Conservation (phyloP, 2,329 filamentous ascomycete genomes). For the Penicillium frequentans region DNA sequence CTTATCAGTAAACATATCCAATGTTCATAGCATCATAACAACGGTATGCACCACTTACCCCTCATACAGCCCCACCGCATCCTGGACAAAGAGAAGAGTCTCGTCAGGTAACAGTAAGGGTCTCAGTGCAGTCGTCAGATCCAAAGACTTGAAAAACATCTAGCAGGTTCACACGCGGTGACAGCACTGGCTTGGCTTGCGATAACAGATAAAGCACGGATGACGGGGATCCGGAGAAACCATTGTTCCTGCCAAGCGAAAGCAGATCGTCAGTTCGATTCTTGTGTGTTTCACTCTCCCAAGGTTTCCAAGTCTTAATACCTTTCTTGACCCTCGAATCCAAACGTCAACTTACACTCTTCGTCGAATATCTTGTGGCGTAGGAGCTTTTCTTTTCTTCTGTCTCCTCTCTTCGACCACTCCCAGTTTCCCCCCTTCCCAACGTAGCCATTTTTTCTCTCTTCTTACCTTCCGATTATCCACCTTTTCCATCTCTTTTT, state of each 20-base stretch:
- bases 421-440: slow-evolving; percentile 10
- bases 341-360: background rate
- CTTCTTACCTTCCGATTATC: slow-evolving; percentile 1
- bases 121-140: slow-evolving; percentile 93
- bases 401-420: background rate
- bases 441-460: slow-evolving; percentile 14
- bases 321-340: background rate
- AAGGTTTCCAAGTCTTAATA: background rate
- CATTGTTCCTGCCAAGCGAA: background rate
- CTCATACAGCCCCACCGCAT: slow-evolving; percentile 96
- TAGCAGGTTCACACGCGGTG: slow-evolving; percentile 52
- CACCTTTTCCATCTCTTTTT: slow-evolving; percentile 12
- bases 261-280: background rate
- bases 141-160: slow-evolving; percentile 96
- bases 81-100: slow-evolving; percentile 92
- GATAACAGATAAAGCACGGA: slow-evolving; percentile 14
- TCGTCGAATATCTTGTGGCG: background rate
- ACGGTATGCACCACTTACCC: slow-evolving; percentile 62
- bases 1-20: slow-evolving; percentile 18
- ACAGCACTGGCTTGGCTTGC: slow-evolving; percentile 1
- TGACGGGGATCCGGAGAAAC: slow-evolving; percentile 5
- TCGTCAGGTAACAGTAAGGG: slow-evolving; percentile 91
- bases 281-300: background rate
- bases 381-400: slow-evolving; percentile 4
- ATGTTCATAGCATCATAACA: background rate